Evolutionary conservation across 169 alveolate species (phyloP).

Genomic region (Plasmodium reichenowi): DNA sequence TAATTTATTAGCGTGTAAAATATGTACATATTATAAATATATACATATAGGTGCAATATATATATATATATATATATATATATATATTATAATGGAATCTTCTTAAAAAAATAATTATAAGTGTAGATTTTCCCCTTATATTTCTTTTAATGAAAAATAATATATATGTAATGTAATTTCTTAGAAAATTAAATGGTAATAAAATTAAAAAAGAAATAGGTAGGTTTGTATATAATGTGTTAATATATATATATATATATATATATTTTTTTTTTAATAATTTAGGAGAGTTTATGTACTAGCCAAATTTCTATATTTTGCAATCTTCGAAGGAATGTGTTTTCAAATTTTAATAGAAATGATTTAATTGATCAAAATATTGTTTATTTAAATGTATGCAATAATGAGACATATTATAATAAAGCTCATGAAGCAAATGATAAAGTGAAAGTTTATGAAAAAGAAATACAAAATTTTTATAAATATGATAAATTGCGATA

Average conservation of each 20-base stretch:
- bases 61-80: too few species aligned
- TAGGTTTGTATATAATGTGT: not conserved
- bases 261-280: not conserved
- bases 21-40: too few species aligned
- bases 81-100: too few species aligned
- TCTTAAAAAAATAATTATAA: too few species aligned
- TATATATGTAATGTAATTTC: too few species aligned
- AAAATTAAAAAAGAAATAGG: not conserved
- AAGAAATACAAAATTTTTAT: not conserved
- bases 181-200: not conserved
- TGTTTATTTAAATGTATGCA: not conserved
- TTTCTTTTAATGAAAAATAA: too few species aligned
- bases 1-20: too few species aligned
- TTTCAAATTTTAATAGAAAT: conserved; percentile 23
- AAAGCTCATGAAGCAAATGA: not conserved
- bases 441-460: not conserved
- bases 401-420: not conserved
- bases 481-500: not conserved
- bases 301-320: conserved; percentile 24
- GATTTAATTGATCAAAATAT: conserved; percentile 23
- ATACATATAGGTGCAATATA: too few species aligned
- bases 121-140: too few species aligned
- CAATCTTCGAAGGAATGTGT: conserved; percentile 54
- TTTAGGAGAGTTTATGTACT: not conserved
- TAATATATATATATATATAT: too few species aligned